Conservation (phyloP, 2,329 filamentous ascomycete species). For the Colletotrichum destructivum region DNA sequence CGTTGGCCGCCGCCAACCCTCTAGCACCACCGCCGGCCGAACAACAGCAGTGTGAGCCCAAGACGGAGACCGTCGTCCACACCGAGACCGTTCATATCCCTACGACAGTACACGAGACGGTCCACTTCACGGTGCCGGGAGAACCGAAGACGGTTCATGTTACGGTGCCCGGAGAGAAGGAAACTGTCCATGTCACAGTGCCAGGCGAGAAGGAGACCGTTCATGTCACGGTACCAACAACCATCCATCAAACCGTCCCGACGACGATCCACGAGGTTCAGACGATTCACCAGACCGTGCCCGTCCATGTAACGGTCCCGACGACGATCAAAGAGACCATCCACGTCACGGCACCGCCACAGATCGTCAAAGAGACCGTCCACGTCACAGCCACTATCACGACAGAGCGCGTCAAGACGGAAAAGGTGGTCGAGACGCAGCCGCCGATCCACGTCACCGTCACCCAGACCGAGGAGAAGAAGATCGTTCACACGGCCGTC, state of each 20-base stretch:
- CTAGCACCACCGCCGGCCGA: slow-evolving; percentile 13
- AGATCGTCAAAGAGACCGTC: slow-evolving; percentile 34
- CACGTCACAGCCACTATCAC: slow-evolving; percentile 22
- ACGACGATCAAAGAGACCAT: slow-evolving; percentile 26
- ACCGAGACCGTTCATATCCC: slow-evolving; percentile 21
- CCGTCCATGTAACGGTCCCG: slow-evolving; percentile 25
- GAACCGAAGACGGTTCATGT: no score
- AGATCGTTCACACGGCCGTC: slow-evolving; percentile 25
- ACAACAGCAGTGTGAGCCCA: slow-evolving; percentile 29
- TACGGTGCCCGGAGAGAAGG: slow-evolving; percentile 8
- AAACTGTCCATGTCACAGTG: slow-evolving; percentile 29
- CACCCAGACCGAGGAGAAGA: slow-evolving; percentile 25
- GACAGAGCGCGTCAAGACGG: slow-evolving; percentile 16
- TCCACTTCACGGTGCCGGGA: slow-evolving; percentile 28
- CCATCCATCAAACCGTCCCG: slow-evolving; percentile 21
- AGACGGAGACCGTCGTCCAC: slow-evolving; percentile 37
- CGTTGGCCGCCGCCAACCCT: slow-evolving; percentile 36
- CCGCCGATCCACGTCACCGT: slow-evolving; percentile 20
- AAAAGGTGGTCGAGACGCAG: slow-evolving; percentile 17
- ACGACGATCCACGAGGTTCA: slow-evolving; percentile 29
- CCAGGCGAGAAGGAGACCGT: slow-evolving; percentile 28
- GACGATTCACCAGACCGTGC: slow-evolving; percentile 29
- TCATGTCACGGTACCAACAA: slow-evolving; percentile 32
- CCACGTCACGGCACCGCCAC: slow-evolving; percentile 26
- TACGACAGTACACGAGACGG: slow-evolving; percentile 3